Percentiles rank a stretch among this genome's conserved stretches.
Conservation (phyloP, 208 protist genomes). For the Strigomonas culicis region DNA sequence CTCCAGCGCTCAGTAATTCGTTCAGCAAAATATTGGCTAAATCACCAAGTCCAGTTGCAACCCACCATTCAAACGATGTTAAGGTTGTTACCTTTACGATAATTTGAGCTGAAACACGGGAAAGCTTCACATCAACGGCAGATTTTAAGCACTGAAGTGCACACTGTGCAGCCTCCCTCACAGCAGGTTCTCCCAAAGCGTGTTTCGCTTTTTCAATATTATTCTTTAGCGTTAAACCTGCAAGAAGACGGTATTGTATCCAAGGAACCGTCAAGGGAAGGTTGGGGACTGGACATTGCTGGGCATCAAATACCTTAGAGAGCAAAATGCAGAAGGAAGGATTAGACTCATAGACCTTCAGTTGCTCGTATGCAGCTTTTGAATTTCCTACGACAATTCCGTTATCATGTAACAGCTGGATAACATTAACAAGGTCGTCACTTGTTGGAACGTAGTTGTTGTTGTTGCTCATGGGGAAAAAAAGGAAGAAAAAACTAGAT, state of each 20-base stretch:
- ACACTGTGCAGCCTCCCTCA: constrained; percentile 63
- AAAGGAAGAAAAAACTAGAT: background rate
- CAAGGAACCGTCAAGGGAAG: constrained; percentile 46
- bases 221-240: constrained; percentile 85
- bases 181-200: constrained; percentile 64
- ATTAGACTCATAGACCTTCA: constrained; percentile 80
- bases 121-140: constrained; percentile 50
- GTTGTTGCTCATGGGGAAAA: constrained; percentile 5
- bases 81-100: constrained; percentile 76
- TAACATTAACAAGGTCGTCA: constrained; percentile 61
- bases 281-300: constrained; percentile 44
- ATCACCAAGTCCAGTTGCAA: constrained; percentile 42
- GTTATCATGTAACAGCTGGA: constrained; percentile 80
- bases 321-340: constrained; percentile 78
- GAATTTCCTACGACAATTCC: constrained; percentile 79
- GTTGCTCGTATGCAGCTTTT: constrained; percentile 70
- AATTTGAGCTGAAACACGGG: constrained; percentile 78
- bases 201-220: constrained; percentile 61
- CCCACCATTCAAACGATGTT: constrained; percentile 84
- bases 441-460: constrained; percentile 33
- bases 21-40: constrained; percentile 63
- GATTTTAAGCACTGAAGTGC: constrained; percentile 47
- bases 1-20: constrained; percentile 52
- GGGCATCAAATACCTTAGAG: constrained; percentile 52
- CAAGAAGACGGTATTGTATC: constrained; percentile 68